Evolutionary conservation across 2,329 filamentous ascomycete species (phyloP).

Genomic region (Ramichloridium luteum): DNA sequence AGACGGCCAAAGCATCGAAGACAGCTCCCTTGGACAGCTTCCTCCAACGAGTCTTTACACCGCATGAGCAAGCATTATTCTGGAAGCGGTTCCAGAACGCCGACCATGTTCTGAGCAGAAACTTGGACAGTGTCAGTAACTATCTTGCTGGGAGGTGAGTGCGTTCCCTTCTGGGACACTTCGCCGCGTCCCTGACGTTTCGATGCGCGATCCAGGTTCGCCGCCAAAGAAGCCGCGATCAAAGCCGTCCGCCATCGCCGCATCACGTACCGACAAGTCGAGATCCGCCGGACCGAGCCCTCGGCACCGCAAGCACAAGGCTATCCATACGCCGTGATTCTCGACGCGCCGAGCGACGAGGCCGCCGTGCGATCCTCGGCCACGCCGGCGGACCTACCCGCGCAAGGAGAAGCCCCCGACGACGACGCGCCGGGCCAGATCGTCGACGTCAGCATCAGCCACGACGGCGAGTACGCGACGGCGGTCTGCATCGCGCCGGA

Average conservation of each 20-base stretch:
- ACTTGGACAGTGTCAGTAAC: not conserved
- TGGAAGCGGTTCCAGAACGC: slow-evolving; percentile 4
- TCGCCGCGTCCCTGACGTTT: not conserved
- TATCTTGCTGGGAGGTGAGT: slow-evolving; percentile 17
- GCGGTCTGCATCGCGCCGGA: slow-evolving; percentile 50
- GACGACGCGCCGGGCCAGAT: slow-evolving; percentile 32
- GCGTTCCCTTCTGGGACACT: slow-evolving; percentile 1
- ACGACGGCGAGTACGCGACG: slow-evolving; percentile 72
- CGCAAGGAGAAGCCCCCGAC: slow-evolving; percentile 1
- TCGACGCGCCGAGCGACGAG: slow-evolving; percentile 6
- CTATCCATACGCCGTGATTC: slow-evolving; percentile 53
- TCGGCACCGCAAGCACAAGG: slow-evolving; percentile 44
- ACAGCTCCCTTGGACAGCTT: slow-evolving; percentile 10
- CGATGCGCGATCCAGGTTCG: slow-evolving; percentile 28
- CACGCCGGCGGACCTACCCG: no score
- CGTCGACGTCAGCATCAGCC: slow-evolving; percentile 68
- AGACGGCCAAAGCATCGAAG: not conserved
- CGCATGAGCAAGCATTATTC: slow-evolving; percentile 16
- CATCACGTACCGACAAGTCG: slow-evolving; percentile 26
- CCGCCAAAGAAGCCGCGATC: slow-evolving; percentile 40
- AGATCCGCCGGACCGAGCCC: slow-evolving; percentile 25
- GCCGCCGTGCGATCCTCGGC: no score
- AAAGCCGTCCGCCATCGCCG: slow-evolving; percentile 28
- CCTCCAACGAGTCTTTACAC: slow-evolving; percentile 16
- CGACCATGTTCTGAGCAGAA: not conserved